Percentiles rank a stretch among this genome's conserved stretches.
Evolutionary conservation across 768 basidiomycete species (phyloP).

Genomic region (Termitomyces sp.): DNA sequence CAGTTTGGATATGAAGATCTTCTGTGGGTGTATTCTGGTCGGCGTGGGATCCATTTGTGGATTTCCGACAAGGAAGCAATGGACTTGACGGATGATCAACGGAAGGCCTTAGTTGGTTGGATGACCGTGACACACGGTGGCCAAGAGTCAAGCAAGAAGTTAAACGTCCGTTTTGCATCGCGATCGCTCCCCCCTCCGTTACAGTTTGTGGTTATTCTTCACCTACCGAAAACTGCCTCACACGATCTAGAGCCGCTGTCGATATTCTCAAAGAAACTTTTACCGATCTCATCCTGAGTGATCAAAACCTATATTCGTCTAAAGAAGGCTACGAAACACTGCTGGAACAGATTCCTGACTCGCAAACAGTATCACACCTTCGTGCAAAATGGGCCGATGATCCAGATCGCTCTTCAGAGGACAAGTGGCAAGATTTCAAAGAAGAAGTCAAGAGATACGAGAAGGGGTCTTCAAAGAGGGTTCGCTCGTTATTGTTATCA

Average conservation of each 20-base stretch:
- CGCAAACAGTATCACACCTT: slow-evolving; percentile 39
- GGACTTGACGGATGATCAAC: slow-evolving; percentile 86
- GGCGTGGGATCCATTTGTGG: slow-evolving; percentile 98
- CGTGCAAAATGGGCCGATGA: slow-evolving; percentile 53
- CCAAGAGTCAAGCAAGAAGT: slow-evolving; percentile 75
- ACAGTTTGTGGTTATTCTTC: slow-evolving; percentile 38
- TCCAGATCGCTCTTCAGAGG: slow-evolving; percentile 47
- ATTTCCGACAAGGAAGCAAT: slow-evolving; percentile 87
- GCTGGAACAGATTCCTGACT: slow-evolving; percentile 69
- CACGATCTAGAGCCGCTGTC: slow-evolving; percentile 32
- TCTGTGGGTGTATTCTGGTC: slow-evolving; percentile 97
- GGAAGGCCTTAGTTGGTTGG: slow-evolving; percentile 82
- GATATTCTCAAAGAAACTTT: slow-evolving; percentile 54
- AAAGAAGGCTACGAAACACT: slow-evolving; percentile 72
- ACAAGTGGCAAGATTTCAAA: slow-evolving; percentile 73
- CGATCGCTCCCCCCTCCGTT: slow-evolving; percentile 68
- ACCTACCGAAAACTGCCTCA: neutral
- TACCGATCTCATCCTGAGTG: slow-evolving; percentile 57
- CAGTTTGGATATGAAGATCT: slow-evolving; percentile 90
- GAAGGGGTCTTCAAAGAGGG: slow-evolving; percentile 25
- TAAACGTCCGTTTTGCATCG: slow-evolving; percentile 55
- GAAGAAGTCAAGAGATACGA: slow-evolving; percentile 25
- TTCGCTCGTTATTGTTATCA: slow-evolving; percentile 19
- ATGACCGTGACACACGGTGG: slow-evolving; percentile 80
- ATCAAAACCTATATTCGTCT: slow-evolving; percentile 79